Percentiles rank a stretch among this genome's conserved stretches.
phyloP scores from a whole-genome alignment of 1,284 basidiomycete genomes.

The Dichomitus squalens region DNA sequence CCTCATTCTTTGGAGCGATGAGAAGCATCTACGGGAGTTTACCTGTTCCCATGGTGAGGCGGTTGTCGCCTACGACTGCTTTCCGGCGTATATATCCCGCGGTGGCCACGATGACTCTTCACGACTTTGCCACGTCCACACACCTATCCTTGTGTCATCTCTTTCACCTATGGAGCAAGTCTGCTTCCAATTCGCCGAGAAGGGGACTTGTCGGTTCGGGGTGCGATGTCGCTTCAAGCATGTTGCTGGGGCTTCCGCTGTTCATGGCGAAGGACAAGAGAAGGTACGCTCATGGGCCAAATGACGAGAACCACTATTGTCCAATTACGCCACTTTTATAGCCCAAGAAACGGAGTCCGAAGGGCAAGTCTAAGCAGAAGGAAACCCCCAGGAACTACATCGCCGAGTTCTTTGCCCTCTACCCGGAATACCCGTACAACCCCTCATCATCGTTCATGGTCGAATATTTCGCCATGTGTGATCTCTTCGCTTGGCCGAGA shows the following conservation, averaged over 20 bases:
- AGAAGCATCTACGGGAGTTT: no score
- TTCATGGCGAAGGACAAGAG: no score
- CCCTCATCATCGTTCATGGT: conserved; percentile 1
- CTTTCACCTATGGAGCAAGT: not conserved
- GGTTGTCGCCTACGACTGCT: not conserved
- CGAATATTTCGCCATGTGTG: conserved; percentile 16
- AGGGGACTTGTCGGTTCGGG: conserved; percentile 2
- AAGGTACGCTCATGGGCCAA: no score
- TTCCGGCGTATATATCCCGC: not conserved
- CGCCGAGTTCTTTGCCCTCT: conserved; percentile 20
- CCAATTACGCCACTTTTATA: no score
- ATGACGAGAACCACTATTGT: no score
- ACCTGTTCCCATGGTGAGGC: not conserved
- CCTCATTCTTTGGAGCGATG: no score
- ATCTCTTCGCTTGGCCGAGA: not conserved
- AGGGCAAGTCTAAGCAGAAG: not conserved
- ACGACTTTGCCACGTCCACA: not conserved
- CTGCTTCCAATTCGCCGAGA: not conserved
- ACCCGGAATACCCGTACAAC: conserved; percentile 7
- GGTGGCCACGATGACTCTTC: not conserved
- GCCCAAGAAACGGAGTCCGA: not conserved
- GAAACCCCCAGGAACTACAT: not conserved
- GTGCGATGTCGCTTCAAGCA: conserved; percentile 1
- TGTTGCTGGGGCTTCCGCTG: not conserved
- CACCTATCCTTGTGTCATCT: no score